phyloP scores from a whole-genome alignment of 106 monocot species.

The Dendrobium huoshanense region DNA sequence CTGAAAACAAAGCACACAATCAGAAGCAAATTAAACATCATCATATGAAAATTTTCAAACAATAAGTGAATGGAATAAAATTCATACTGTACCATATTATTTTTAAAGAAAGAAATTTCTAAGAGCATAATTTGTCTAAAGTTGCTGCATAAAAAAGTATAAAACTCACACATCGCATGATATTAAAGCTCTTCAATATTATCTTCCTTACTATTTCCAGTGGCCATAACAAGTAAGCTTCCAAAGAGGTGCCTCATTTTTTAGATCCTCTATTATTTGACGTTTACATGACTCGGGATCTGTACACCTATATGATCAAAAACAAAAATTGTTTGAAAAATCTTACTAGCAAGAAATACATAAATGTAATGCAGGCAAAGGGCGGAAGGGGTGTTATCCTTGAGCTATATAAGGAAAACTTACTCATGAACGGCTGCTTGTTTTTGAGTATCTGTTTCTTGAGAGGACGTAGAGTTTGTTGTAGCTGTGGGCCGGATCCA shows the following conservation, averaged over 20 bases:
- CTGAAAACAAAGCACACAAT: conserved; percentile 32
- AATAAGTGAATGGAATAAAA: not conserved
- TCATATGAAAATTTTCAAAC: not conserved
- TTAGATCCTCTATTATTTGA: conserved; percentile 75
- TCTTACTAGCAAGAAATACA: conserved; percentile 1
- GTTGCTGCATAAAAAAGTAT: not conserved
- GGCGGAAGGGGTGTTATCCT: not conserved
- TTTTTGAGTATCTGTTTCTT: conserved; percentile 29
- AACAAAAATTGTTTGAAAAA: not conserved
- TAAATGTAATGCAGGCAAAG: not conserved
- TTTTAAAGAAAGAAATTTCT: not conserved
- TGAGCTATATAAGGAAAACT: conserved; percentile 14
- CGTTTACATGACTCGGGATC: conserved; percentile 79
- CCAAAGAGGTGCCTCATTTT: conserved; percentile 81
- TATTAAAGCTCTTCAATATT: not conserved
- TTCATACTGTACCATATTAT: not conserved
- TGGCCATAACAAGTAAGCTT: conserved; percentile 89
- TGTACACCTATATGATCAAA: conserved; percentile 46
- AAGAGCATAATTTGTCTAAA: not conserved
- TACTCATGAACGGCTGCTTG: conserved; percentile 50
- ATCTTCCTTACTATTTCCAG: conserved; percentile 45
- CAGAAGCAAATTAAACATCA: not conserved
- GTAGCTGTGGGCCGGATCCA: conserved; percentile 30
- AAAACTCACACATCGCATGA: not conserved
- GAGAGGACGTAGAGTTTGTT: conserved; percentile 23